Conservation (phyloP, 176 grass and related monocot genomes). For the Carex scoparia region DNA sequence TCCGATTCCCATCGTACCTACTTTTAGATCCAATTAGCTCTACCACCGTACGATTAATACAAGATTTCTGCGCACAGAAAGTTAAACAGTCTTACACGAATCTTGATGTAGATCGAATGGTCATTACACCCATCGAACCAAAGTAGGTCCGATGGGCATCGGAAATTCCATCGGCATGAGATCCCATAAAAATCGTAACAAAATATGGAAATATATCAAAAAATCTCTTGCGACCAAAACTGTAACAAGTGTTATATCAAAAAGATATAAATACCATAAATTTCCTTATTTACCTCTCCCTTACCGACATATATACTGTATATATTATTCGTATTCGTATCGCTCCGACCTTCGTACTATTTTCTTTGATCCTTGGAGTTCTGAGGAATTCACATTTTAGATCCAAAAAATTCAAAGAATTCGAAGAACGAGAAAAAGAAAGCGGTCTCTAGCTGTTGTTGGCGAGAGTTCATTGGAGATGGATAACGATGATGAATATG, state of each 20-base stretch:
- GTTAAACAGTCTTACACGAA: too few species aligned
- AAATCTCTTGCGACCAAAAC: background rate
- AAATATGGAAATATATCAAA: background rate
- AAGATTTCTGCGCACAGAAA: too few species aligned
- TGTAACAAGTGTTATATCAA: background rate
- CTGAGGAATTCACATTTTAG: background rate
- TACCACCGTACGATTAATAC: too few species aligned
- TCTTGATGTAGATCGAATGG: too few species aligned
- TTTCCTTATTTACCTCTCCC: background rate
- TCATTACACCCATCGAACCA: too few species aligned
- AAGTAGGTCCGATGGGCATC: too few species aligned
- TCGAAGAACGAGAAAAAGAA: background rate
- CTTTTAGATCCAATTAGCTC: too few species aligned
- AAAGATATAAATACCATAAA: background rate
- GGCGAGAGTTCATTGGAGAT: background rate
- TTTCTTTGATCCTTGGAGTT: background rate
- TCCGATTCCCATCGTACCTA: too few species aligned
- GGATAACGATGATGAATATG: constrained; percentile 64
- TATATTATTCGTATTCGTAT: background rate
- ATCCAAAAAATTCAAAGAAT: background rate
- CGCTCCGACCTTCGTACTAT: background rate
- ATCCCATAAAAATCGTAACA: constrained; percentile 1
- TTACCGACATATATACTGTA: too few species aligned
- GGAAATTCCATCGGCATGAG: background rate
- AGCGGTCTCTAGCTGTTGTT: background rate